phyloP scores from a whole-genome alignment of 108 stramenopile species.

The Cyclotella cryptica region DNA sequence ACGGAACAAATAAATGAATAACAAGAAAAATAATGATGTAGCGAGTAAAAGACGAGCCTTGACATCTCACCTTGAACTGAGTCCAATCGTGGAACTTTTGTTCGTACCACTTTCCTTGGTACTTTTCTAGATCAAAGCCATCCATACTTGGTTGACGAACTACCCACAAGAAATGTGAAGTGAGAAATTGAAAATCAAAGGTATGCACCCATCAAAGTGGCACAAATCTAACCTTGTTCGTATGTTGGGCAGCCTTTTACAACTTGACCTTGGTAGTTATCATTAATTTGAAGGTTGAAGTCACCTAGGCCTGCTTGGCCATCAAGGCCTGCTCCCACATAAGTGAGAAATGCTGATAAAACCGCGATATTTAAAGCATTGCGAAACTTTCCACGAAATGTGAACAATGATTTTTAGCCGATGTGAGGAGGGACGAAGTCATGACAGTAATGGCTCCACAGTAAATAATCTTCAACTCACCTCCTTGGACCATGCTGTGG shows the following conservation, averaged over 20 bases:
- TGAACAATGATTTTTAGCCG: neutral
- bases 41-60: neutral
- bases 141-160: constrained; percentile 89
- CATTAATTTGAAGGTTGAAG: constrained; percentile 89
- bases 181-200: neutral
- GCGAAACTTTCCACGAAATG: constrained; percentile 57
- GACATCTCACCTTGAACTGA: constrained; percentile 68
- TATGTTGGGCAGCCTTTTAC: constrained; percentile 91
- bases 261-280: constrained; percentile 79
- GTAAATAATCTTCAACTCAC: constrained; percentile 23
- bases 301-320: constrained; percentile 85
- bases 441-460: neutral
- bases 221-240: constrained; percentile 54
- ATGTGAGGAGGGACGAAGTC: neutral
- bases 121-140: constrained; percentile 87
- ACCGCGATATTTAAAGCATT: constrained; percentile 81
- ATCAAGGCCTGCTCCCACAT: constrained; percentile 86
- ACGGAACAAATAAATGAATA: too few relatives aligned
- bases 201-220: neutral
- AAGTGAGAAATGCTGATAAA: constrained; percentile 74
- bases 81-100: constrained; percentile 95
- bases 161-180: neutral
- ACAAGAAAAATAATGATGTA: neutral
- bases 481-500: constrained; percentile 71
- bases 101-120: constrained; percentile 92